A percentile compares a stretch with the other conserved stretches of the same genome.
Evolutionary conservation across 768 basidiomycete genomes (phyloP).

Genomic region (Lyophyllum atratum): DNA sequence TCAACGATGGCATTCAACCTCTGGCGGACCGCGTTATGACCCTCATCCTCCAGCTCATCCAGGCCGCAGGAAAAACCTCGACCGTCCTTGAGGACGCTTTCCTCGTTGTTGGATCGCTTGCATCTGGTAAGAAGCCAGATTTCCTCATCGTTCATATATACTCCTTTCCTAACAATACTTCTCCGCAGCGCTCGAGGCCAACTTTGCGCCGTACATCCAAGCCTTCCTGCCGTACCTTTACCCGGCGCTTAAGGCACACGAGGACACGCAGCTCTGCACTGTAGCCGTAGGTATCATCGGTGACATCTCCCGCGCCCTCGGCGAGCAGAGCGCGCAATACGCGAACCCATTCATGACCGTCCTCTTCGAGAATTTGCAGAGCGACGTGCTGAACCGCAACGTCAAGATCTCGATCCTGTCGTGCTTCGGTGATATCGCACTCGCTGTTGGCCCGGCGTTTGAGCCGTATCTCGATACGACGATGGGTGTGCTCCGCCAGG

Average conservation of each 20-base stretch:
- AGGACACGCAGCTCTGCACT: constrained; percentile 94
- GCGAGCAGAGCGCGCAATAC: constrained; percentile 81
- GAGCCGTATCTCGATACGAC: constrained; percentile 89
- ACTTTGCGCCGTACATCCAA: constrained; percentile 81
- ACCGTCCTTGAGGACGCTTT: constrained; percentile 97
- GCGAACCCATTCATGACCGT: constrained; percentile 90
- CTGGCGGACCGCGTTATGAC: constrained; percentile 96
- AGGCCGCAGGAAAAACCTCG: constrained; percentile 87
- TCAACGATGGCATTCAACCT: constrained; percentile 80
- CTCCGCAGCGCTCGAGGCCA: constrained; percentile 64
- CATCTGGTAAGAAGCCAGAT: constrained; percentile 61
- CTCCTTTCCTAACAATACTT: constrained; percentile 1
- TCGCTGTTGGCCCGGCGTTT: constrained; percentile 85
- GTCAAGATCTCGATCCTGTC: constrained; percentile 97
- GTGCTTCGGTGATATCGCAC: constrained; percentile 95
- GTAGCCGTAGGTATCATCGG: constrained; percentile 96
- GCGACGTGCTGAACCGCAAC: constrained; percentile 85
- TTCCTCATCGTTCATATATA: background rate
- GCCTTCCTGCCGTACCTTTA: constrained; percentile 87
- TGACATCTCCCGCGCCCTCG: constrained; percentile 93
- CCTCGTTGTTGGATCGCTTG: constrained; percentile 87
- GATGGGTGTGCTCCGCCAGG: constrained; percentile 89
- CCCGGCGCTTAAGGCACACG: constrained; percentile 87
- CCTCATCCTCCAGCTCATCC: constrained; percentile 80
- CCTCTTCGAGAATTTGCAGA: constrained; percentile 87